These are phyloP conservation scores for Ceratocystis variospora DNA, from an alignment of 2,329 filamentous ascomycete species.

Conservation along the genomic window DNA sequence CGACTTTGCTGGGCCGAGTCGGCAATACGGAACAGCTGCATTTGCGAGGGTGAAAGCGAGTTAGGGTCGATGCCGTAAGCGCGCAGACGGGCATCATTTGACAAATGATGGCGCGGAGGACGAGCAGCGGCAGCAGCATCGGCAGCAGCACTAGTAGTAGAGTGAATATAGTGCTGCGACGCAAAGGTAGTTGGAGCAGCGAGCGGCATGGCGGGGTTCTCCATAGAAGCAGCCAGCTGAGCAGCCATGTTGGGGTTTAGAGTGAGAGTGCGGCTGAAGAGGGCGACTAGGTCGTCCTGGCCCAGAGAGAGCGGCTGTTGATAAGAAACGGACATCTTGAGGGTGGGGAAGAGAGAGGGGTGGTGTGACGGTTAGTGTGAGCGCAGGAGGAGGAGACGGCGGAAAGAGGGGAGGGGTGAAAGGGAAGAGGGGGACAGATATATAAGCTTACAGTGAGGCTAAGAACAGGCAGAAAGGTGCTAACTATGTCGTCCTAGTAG, in stretches of 20 bases:
- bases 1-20: constrained; percentile 57
- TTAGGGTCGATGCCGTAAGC: constrained; percentile 57
- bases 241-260: constrained; percentile 15
- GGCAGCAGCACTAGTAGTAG: constrained; percentile 7
- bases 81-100: constrained; percentile 43
- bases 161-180: constrained; percentile 12
- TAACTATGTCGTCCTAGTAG: too few relatives aligned
- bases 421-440: background rate
- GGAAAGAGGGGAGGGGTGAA: background rate
- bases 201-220: constrained; percentile 14
- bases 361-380: background rate
- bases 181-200: constrained; percentile 7
- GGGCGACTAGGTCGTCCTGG: constrained; percentile 16
- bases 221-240: constrained; percentile 13
- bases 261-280: constrained; percentile 16
- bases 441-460: background rate
- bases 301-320: constrained; percentile 6
- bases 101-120: constrained; percentile 14
- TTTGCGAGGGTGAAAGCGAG: constrained; percentile 57
- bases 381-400: background rate
- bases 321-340: constrained; percentile 17
- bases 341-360: background rate
- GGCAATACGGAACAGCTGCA: constrained; percentile 65
- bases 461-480: background rate
- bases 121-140: background rate